Base-by-base conservation (phyloP, 331 rosid species). In the Rosa hybrid region DNA sequence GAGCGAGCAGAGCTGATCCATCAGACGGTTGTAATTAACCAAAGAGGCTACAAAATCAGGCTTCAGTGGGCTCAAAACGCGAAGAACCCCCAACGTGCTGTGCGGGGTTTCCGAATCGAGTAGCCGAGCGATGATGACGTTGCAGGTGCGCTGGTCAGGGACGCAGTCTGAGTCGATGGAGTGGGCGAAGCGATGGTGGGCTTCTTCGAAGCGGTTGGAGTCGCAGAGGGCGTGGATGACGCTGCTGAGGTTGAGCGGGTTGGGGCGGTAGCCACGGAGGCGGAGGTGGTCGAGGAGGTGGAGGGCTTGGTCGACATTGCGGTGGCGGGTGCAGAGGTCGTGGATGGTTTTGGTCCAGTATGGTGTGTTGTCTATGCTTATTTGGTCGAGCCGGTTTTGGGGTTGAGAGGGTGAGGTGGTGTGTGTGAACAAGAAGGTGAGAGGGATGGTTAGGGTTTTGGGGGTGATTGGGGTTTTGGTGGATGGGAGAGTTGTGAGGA, bases 141-240 rank as follows among this genome's bases (percentile, higher is more conserved):
- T 92, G 87, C 92, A 94, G 45, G 97, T 86, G n/a, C 94, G 94
- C 88, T 92, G 90, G 64, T 94, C 97, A 1, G 92, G 97, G 68
- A 91, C 73, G 27, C 86, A 82, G 54, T 77, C 71, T 3, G 92
- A 84, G 50, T 87, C 74, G 38, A 89, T 76, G 67, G 83, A 86
- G 76, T 91, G 88, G 21, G 67, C 71, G 74, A 94, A 83, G 21
- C 88, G 87, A 11, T 81, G 87, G 74, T 90, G 94, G 77, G 97
- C 97, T 83, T 92, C 98, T n/a, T 14, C 41, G 86, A 90, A 94
- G 39, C 93, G 94, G 56, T 60, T 60, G 69, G 96, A 75, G 82
- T 91, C 89, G 38, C 94, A 91, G 9, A 94, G 98, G 8, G 88
- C 82, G 75, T 92, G 98, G 44, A 94, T 5, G 41, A 90, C 73